These are phyloP conservation scores for Quambalaria eucalypti DNA, from an alignment of 1,284 basidiomycete species.

Conservation along the genomic window DNA sequence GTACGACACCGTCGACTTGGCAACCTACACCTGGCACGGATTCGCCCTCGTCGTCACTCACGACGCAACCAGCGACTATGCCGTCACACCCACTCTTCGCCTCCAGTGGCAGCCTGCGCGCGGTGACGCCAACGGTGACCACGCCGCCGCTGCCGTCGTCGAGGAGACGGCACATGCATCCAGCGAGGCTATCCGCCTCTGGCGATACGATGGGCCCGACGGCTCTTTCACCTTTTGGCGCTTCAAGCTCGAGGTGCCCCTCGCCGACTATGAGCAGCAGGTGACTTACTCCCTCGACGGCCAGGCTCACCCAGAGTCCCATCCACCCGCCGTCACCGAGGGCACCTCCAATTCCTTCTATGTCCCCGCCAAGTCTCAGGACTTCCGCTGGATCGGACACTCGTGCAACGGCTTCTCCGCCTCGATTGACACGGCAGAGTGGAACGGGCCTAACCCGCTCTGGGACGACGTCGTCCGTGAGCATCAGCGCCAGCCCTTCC, in stretches of 20 bases:
- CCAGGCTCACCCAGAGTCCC: constrained; percentile 21
- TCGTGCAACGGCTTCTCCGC: constrained; percentile 58
- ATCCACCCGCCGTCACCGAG: constrained; percentile 22
- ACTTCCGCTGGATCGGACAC: constrained; percentile 83
- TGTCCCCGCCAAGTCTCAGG: constrained; percentile 70
- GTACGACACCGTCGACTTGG: constrained; percentile 75
- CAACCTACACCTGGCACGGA: constrained; percentile 63
- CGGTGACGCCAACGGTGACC: neutral
- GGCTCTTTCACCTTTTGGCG: constrained; percentile 86
- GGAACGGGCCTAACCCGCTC: constrained; percentile 53
- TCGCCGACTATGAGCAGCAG: constrained; percentile 65
- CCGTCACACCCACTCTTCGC: constrained; percentile 53
- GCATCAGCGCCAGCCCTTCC: constrained; percentile 72
- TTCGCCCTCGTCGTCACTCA: constrained; percentile 50
- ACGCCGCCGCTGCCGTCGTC: neutral
- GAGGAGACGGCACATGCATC: constrained; percentile 2
- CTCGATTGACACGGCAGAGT: constrained; percentile 50
- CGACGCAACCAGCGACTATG: constrained; percentile 60
- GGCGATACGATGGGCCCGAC: constrained; percentile 62
- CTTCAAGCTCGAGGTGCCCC: constrained; percentile 75
- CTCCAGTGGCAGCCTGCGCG: constrained; percentile 56
- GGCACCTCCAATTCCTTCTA: constrained; percentile 65
- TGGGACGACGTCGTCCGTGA: constrained; percentile 82
- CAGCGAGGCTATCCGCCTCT: constrained; percentile 62
- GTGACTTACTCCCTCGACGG: constrained; percentile 58